These are phyloP conservation scores for Fraxinus excelsior DNA, from an alignment of 257 asterid species.

Conservation along the genomic window DNA sequence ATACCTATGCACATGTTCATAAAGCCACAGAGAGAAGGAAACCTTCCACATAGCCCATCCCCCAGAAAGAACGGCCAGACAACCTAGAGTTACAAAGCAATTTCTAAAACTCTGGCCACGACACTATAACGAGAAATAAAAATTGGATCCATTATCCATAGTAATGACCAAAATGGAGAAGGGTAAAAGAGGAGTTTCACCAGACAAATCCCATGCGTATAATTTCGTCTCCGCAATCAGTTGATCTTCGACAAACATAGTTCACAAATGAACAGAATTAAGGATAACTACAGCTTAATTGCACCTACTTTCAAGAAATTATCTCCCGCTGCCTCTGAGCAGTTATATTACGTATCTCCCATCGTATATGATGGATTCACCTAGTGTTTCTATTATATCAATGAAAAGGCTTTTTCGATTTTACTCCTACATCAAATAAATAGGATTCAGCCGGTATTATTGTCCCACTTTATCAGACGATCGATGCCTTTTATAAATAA, in stretches of 20 bases:
- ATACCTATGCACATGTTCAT: background rate
- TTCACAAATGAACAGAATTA: background rate
- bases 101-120: background rate
- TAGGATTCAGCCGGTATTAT: constrained; percentile 11
- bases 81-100: background rate
- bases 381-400: background rate
- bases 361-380: background rate
- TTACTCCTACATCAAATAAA: constrained; percentile 8
- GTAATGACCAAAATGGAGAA: background rate
- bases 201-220: background rate
- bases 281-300: background rate
- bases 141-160: background rate
- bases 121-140: background rate
- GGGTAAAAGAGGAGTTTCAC: background rate
- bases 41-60: background rate
- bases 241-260: background rate
- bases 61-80: background rate
- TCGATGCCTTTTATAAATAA: too few species aligned
- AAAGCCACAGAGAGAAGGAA: background rate
- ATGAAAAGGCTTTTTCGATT: background rate
- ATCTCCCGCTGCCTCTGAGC: background rate
- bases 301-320: background rate
- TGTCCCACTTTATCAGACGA: background rate
- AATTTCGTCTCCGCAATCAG: background rate
- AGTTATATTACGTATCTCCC: constrained; percentile 1